phyloP scores from a whole-genome alignment of 2,329 filamentous ascomycete species.

The Coniochaeta pulveracea region DNA sequence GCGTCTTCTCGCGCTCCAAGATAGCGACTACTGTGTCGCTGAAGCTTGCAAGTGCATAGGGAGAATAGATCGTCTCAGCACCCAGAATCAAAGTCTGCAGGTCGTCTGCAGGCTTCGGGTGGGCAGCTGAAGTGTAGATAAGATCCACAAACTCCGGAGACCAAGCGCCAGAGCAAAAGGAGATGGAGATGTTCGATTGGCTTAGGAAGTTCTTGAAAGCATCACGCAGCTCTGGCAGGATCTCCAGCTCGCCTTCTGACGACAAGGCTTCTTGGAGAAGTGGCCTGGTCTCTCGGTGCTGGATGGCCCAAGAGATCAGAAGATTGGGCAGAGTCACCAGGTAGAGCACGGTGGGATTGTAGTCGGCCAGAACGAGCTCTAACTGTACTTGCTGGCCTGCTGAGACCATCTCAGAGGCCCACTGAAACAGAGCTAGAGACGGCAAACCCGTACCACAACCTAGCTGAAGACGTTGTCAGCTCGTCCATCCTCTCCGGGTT shows the following conservation, averaged over 20 bases:
- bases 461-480: slow-evolving; percentile 37
- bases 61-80: slow-evolving; percentile 77
- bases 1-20: slow-evolving; percentile 33
- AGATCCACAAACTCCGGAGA: slow-evolving; percentile 50
- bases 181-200: slow-evolving; percentile 40
- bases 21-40: slow-evolving; percentile 53
- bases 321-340: slow-evolving; percentile 74
- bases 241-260: slow-evolving; percentile 49
- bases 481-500: slow-evolving; percentile 1
- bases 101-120: slow-evolving; percentile 6
- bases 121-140: slow-evolving; percentile 26
- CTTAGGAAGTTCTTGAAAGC: slow-evolving; percentile 46
- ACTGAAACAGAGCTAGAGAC: slow-evolving; percentile 59
- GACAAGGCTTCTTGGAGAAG: slow-evolving; percentile 33
- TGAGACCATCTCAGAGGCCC: slow-evolving; percentile 21
- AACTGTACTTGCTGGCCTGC: slow-evolving; percentile 23
- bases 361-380: slow-evolving; percentile 62
- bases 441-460: slow-evolving; percentile 72
- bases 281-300: slow-evolving; percentile 23
- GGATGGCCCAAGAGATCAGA: slow-evolving; percentile 55
- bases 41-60: slow-evolving; percentile 57
- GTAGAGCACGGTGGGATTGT: slow-evolving; percentile 66
- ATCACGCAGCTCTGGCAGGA: slow-evolving; percentile 43
- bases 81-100: slow-evolving; percentile 48
- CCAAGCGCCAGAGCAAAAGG: slow-evolving; percentile 68